Evolutionary conservation across 2,329 filamentous ascomycete species (phyloP), one percentile per base, ranked within the genome.

Genomic region (Phyllosticta capitalensis): DNA sequence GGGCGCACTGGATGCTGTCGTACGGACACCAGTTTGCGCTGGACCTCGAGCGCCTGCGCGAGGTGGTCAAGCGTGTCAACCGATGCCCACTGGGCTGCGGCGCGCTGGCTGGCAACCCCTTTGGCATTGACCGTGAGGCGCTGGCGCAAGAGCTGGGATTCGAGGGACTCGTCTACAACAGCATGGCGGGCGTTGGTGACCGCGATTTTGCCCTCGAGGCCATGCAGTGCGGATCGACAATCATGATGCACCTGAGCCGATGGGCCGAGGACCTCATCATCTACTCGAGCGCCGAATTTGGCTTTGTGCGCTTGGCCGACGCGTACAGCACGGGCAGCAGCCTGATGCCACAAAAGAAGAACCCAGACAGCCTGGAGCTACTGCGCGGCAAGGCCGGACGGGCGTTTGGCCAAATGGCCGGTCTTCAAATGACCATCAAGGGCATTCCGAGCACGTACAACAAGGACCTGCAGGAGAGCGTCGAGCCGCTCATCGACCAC

Each of bases 251-350:
- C 76, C 80, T 95, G 65, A 89, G 83, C 59, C 83, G 88, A 59
- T 92, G 88, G 85, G 83, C 86, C 3, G 89, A 95, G 75, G 91
- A 96, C 70, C 76, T 95, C 62, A 95, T 95, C 75, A 82, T 95
- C 69, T 92, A 92, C 77, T 86, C 81, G 22, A 84, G 86, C 9
- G 75, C 84, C 60, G 88, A 92, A 71, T 94, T 92, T 68, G 83
- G 84, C 19, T 92, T 90, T 70, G 81, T 91, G 45, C 80, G 81
- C 61, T 75, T 94, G 17, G 87, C 89, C 7, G 90, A 95, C 69
- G 87, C 88, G 0, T 94, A 92, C 73, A 85, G 82, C 0, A 92
- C 89, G 0, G 89, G 89, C 5, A 88, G 83, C 65, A 86, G 82
- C 3, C 76, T 91, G 59, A 91, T 92, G 88, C 88, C 88, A 2